phyloP scores from a whole-genome alignment of 805 yeast species.

The Starmerella bombicola region DNA sequence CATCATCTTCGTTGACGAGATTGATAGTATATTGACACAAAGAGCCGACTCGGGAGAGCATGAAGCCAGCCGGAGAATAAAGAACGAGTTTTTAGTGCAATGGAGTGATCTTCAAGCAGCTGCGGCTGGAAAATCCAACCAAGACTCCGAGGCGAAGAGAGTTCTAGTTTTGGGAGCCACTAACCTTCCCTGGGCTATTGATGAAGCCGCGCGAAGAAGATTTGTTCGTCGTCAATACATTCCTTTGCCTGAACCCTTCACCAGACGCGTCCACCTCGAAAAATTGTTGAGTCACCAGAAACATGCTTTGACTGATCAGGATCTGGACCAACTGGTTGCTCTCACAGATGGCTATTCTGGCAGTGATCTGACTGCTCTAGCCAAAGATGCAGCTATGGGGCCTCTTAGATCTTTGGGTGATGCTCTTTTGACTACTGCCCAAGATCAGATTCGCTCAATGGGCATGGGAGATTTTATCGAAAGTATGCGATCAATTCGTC shows the following conservation, averaged over 20 bases:
- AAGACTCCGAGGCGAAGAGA: slow-evolving; percentile 40
- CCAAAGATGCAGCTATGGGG: slow-evolving; percentile 97
- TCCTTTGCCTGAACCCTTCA: slow-evolving; percentile 81
- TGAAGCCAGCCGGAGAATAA: slow-evolving; percentile 79
- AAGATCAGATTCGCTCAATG: slow-evolving; percentile 69
- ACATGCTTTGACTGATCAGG: slow-evolving; percentile 52
- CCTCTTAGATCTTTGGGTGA: slow-evolving; percentile 87
- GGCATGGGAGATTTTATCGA: slow-evolving; percentile 56
- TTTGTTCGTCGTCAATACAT: slow-evolving; percentile 86
- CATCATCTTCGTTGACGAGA: slow-evolving; percentile 90
- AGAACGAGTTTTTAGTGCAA: slow-evolving; percentile 84
- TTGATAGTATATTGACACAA: slow-evolving; percentile 76
- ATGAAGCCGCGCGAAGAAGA: slow-evolving; percentile 90
- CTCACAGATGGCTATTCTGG: slow-evolving; percentile 83
- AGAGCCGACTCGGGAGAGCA: slow-evolving; percentile 68
- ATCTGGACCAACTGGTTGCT: slow-evolving; percentile 45
- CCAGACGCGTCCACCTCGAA: slow-evolving; percentile 57
- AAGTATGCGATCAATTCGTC: slow-evolving; percentile 69
- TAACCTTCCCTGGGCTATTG: slow-evolving; percentile 89
- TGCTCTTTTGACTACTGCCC: slow-evolving; percentile 50
- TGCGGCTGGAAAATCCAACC: slow-evolving; percentile 57
- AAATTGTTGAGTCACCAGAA: slow-evolving; percentile 61
- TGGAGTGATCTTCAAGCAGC: slow-evolving; percentile 91
- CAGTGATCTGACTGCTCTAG: slow-evolving; percentile 81
- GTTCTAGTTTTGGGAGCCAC: slow-evolving; percentile 91